Evolutionary conservation across 768 basidiomycete species (phyloP).

Genomic region (Glaciozyma antarctica): DNA sequence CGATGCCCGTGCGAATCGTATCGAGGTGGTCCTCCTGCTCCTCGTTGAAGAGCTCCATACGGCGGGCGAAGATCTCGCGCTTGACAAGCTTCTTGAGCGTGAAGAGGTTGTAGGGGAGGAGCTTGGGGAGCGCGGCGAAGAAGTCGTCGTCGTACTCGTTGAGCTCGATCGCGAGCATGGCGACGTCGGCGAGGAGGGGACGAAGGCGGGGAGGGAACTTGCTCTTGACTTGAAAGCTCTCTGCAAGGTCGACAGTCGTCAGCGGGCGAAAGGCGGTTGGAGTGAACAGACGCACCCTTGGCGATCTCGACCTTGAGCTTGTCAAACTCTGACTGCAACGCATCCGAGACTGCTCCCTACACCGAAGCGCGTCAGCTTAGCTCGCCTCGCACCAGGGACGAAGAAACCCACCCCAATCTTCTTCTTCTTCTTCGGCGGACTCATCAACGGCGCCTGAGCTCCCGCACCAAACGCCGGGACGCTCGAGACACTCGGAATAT

Average conservation of each 20-base stretch:
- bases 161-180: constrained; percentile 66
- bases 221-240: constrained; percentile 68
- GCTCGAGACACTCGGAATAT: background rate
- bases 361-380: background rate
- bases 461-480: background rate
- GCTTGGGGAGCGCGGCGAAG: constrained; percentile 71
- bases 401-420: background rate
- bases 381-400: background rate
- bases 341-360: constrained; percentile 50
- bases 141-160: constrained; percentile 88
- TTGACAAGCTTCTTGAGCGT: constrained; percentile 97
- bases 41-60: constrained; percentile 55
- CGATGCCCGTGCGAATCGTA: constrained; percentile 54
- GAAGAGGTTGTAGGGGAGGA: constrained; percentile 92
- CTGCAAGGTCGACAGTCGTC: constrained; percentile 45
- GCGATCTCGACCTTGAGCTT: constrained; percentile 46
- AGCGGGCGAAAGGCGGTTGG: background rate
- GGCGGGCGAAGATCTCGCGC: constrained; percentile 69
- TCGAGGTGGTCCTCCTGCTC: constrained; percentile 60
- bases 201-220: constrained; percentile 81
- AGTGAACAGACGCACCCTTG: constrained; percentile 25
- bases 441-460: background rate
- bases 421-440: background rate
- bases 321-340: constrained; percentile 55
- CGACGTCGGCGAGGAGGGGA: constrained; percentile 59